A percentile compares a stretch with the other conserved stretches of the same genome.
Conservation (phyloP, 805 yeast genomes). For the Cyberlindnera nakhonratchasimensis region DNA sequence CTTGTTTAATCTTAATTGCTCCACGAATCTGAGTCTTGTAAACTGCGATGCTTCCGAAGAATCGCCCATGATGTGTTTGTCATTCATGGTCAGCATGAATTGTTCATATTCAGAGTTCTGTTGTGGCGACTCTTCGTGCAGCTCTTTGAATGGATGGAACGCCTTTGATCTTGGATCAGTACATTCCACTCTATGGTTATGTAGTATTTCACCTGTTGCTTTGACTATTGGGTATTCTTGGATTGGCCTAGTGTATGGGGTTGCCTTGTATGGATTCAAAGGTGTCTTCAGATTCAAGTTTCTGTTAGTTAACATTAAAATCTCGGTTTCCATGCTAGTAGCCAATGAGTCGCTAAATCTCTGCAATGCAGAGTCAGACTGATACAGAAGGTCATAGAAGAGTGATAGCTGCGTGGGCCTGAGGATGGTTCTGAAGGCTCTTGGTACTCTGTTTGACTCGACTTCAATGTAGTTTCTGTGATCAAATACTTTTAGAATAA, state of each 20-base stretch:
- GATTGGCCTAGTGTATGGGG: constrained; percentile 43
- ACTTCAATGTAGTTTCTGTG: constrained; percentile 50
- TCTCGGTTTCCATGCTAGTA: constrained; percentile 83
- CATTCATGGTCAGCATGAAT: constrained; percentile 70
- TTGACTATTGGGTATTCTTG: constrained; percentile 39
- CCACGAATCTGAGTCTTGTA: constrained; percentile 82
- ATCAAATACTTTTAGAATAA: constrained; percentile 82
- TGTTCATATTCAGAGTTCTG: constrained; percentile 86
- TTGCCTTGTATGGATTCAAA: constrained; percentile 57
- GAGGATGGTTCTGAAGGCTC: constrained; percentile 71
- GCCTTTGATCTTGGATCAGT: constrained; percentile 35
- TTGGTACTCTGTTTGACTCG: constrained; percentile 39
- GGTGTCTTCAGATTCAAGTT: constrained; percentile 74
- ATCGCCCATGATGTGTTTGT: constrained; percentile 36
- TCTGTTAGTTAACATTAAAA: constrained; percentile 72
- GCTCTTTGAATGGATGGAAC: constrained; percentile 41
- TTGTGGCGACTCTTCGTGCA: constrained; percentile 69
- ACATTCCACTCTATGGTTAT: constrained; percentile 40
- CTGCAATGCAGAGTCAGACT: constrained; percentile 67
- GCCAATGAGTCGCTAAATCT: constrained; percentile 77
- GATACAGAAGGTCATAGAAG: constrained; percentile 81
- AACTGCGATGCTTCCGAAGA: constrained; percentile 54
- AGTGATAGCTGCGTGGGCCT: constrained; percentile 77
- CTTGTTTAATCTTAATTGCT: constrained; percentile 72
- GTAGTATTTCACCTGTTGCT: constrained; percentile 30